Base-by-base conservation (phyloP, 202 grass and related monocot genomes). In the Brachypodium distachyon region DNA sequence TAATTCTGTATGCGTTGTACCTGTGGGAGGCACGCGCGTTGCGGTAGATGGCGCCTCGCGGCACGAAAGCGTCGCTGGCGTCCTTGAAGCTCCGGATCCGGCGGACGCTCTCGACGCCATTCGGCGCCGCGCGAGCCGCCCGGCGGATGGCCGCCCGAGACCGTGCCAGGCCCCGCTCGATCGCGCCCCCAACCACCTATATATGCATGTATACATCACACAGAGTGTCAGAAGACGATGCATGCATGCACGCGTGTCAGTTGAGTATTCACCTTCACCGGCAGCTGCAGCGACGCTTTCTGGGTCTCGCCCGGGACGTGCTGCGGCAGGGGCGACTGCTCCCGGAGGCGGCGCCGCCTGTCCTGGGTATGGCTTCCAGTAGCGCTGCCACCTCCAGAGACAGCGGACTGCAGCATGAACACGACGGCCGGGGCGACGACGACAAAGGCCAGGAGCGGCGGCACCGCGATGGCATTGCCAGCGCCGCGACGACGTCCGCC, bases 1-100 rank as follows among this genome's bases (percentile, higher is more conserved):
- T 5, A 29, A 18, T 11, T 29, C 12, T 21, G 54, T 5, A 29
- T 28, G 9, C 38, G 50, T n/a, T n/a, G n/a, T 80, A 92, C 93
- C 91, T 83, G 83, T 91, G 86, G 29, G 91, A 97, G 38, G 88
- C 88, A 36, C 41, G 58, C 2, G 86, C 55, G 46, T 97, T 93
- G 44, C 90, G 90, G 65, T 97, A 97, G 38, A 97, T 84, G 48
- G 91, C 80, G 56, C 94, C 88, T 22, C 81, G 90, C 25, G 90
- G 94, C 62, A 86, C 71, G 50, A 85, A 91, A n/a, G 29, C 71
- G 12, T 71, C 55, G 73, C 69, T 52, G 80, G 3, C 77, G 77
- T 82, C 67, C 9, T 39, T 70, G 49, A 47, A 77, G 67, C 63
- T 56, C 37, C 83, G 61, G 11, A 68, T 56, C 31, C 81, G 66